Percentiles rank a stretch among this genome's conserved stretches.
These are phyloP conservation scores for Nannizzia gypsea DNA, from an alignment of 2,329 filamentous ascomycete genomes.

Conservation along the genomic window DNA sequence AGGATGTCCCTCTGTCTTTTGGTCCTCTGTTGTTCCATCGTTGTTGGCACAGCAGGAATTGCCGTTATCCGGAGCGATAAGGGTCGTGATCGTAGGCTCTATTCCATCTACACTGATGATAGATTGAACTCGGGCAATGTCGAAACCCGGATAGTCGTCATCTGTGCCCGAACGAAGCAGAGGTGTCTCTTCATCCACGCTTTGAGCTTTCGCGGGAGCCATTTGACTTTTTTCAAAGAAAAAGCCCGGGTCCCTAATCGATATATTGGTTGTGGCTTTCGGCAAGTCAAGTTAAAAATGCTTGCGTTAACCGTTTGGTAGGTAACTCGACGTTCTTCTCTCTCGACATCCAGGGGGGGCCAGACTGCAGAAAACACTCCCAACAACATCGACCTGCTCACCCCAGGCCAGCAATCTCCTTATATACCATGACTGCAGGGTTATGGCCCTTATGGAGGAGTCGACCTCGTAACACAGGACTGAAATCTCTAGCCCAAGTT, in stretches of 20 bases:
- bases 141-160: constrained; percentile 9
- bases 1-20: constrained; percentile 5
- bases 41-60: neutral
- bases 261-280: no score
- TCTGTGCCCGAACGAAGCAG: neutral
- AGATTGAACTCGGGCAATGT: constrained; percentile 10
- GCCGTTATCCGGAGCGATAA: neutral
- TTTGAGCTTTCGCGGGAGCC: neutral
- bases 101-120: constrained; percentile 10
- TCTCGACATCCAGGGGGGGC: neutral
- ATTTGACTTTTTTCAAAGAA: no score
- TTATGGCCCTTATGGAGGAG: neutral
- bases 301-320: no score
- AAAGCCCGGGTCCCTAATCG: no score
- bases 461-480: neutral
- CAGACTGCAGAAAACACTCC: neutral
- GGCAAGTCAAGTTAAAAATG: no score
- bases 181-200: neutral
- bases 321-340: neutral
- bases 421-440: neutral
- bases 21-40: neutral
- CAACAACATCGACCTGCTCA: neutral
- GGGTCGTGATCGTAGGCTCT: constrained; percentile 7
- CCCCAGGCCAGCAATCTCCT: neutral
- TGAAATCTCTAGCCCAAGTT: neutral